These are phyloP conservation scores for Chamaecrista fasciculata DNA, from an alignment of 306 rosid species.

Conservation along the genomic window DNA sequence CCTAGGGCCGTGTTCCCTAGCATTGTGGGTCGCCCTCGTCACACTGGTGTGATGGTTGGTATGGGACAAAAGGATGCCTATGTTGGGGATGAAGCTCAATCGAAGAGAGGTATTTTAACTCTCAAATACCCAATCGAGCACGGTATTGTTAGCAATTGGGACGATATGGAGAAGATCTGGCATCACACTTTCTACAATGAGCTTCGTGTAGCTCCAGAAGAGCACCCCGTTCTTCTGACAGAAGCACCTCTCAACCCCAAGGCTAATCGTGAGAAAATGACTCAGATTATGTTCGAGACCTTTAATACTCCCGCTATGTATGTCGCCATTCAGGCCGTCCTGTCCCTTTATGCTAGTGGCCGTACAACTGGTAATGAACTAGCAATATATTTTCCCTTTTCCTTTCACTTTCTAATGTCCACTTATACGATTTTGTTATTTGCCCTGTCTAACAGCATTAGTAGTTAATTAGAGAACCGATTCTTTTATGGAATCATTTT, in stretches of 20 bases:
- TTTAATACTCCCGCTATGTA: slow-evolving; percentile 83
- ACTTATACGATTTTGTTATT: background rate
- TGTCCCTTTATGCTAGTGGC: slow-evolving; percentile 86
- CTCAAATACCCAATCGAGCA: slow-evolving; percentile 84
- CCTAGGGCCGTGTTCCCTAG: slow-evolving; percentile 98
- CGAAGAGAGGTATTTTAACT: slow-evolving; percentile 92
- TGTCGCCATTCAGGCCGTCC: slow-evolving; percentile 77
- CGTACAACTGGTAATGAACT: slow-evolving; percentile 71
- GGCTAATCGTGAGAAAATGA: slow-evolving; percentile 68
- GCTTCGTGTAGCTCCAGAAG: slow-evolving; percentile 60
- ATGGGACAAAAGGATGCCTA: slow-evolving; percentile 99
- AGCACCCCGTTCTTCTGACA: slow-evolving; percentile 72
- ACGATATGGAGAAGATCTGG: slow-evolving; percentile 78
- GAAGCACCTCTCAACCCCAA: slow-evolving; percentile 80
- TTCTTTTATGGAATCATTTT: slow-evolving; percentile 1
- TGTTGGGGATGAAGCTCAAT: slow-evolving; percentile 97
- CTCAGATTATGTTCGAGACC: slow-evolving; percentile 54
- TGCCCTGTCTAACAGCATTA: background rate
- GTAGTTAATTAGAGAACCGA: background rate
- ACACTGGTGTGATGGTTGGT: slow-evolving; percentile 98
- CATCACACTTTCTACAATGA: slow-evolving; percentile 55
- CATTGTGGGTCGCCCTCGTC: slow-evolving; percentile 94
- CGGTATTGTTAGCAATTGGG: slow-evolving; percentile 82
- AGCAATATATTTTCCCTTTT: background rate
- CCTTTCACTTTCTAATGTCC: background rate